Conservation (phyloP, 176 grass and related monocot genomes). For the Oryza meridionalis region DNA sequence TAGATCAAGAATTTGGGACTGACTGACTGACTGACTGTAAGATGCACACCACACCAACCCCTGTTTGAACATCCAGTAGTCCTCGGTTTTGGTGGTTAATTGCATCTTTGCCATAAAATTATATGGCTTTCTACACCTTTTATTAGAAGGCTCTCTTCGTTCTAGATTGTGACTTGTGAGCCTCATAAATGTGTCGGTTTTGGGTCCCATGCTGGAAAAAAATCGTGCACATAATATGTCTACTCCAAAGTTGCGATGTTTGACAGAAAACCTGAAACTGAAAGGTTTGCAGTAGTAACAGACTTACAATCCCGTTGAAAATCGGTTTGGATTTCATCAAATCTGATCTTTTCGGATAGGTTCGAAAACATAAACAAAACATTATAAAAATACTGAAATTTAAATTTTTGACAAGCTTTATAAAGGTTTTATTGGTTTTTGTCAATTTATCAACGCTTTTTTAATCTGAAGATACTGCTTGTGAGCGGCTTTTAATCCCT, state of each 20-base stretch:
- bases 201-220: neutral
- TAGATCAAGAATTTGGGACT: constrained; percentile 24
- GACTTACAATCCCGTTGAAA: too few relatives aligned
- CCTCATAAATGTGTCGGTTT: neutral
- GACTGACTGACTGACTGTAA: neutral
- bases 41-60: constrained; percentile 55
- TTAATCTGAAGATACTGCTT: too few relatives aligned
- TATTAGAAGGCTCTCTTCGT: too few relatives aligned
- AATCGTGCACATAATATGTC: neutral
- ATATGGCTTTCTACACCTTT: neutral
- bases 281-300: too few relatives aligned
- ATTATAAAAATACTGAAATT: too few relatives aligned
- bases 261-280: neutral
- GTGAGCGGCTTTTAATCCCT: too few relatives aligned
- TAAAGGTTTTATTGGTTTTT: too few relatives aligned
- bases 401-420: too few relatives aligned
- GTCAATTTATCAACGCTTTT: too few relatives aligned
- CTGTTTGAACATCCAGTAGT: constrained; percentile 17
- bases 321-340: too few relatives aligned
- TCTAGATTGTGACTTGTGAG: neutral
- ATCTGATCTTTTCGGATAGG: too few relatives aligned
- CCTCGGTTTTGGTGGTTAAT: neutral
- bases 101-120: neutral
- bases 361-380: too few relatives aligned
- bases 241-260: neutral